phyloP scores from a whole-genome alignment of 2,329 filamentous ascomycete genomes.

The Lomentospora prolificans region DNA sequence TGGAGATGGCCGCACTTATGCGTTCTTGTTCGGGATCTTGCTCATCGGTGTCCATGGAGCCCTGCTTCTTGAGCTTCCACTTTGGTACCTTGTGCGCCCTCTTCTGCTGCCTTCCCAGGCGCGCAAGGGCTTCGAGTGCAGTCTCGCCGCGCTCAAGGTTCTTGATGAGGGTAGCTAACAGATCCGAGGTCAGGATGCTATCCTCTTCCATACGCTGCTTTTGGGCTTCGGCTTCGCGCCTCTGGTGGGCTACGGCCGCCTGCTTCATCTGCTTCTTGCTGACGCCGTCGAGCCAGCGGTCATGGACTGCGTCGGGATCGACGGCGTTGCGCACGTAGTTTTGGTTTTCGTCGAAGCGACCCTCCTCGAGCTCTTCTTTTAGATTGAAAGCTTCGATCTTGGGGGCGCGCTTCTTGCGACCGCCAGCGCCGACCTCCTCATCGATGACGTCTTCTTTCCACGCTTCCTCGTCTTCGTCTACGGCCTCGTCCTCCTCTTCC shows the following conservation, averaged over 20 bases:
- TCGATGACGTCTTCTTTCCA: slow-evolving; percentile 69
- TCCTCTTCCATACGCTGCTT: slow-evolving; percentile 67
- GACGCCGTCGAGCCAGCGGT: slow-evolving; percentile 84
- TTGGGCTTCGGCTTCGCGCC: slow-evolving; percentile 66
- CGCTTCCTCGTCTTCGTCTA: slow-evolving; percentile 59
- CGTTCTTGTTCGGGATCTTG: slow-evolving; percentile 59
- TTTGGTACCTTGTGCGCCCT: slow-evolving; percentile 50
- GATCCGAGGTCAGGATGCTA: slow-evolving; percentile 59
- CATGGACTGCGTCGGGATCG: slow-evolving; percentile 84
- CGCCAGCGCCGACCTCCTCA: slow-evolving; percentile 81
- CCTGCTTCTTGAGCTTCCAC: slow-evolving; percentile 62
- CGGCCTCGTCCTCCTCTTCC: slow-evolving; percentile 60
- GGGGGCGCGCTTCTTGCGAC: slow-evolving; percentile 85
- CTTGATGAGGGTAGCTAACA: slow-evolving; percentile 63
- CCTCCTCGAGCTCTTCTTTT: slow-evolving; percentile 80
- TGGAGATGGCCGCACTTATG: slow-evolving; percentile 65
- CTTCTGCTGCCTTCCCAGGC: slow-evolving; percentile 60
- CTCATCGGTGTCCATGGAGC: slow-evolving; percentile 61
- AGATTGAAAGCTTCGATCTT: slow-evolving; percentile 97
- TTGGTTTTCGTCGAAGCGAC: slow-evolving; percentile 79
- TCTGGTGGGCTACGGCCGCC: slow-evolving; percentile 79
- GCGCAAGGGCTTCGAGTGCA: slow-evolving; percentile 73
- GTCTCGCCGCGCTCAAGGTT: slow-evolving; percentile 75
- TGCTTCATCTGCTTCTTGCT: slow-evolving; percentile 89
- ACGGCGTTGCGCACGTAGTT: slow-evolving; percentile 85